Base-by-base conservation (phyloP, 2,329 filamentous ascomycete genomes). In the Xylaria sp. region DNA sequence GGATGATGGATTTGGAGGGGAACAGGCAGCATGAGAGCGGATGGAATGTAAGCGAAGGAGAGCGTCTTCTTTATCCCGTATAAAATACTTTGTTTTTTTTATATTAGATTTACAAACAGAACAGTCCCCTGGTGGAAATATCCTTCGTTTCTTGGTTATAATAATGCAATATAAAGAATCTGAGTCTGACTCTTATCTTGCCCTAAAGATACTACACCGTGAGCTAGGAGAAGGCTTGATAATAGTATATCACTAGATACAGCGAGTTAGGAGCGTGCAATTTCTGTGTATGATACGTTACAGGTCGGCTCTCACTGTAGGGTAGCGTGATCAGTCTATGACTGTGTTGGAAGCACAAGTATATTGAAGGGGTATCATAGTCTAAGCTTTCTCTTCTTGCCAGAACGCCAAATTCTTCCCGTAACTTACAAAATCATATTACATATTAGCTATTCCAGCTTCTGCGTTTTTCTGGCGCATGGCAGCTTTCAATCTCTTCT, bases 401-500 rank as follows among this genome's bases (percentile, higher is more conserved):
- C 53, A 52, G 58, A 67, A 67, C 65, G 63, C 65, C 65, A 47
- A 23, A 46, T 51, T n/a, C 12, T 15, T 19, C 9, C 28, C 17
- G 15, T 35, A 42, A 59, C 28, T 23, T 14, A 54, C 4, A 53
- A 46, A 21, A 4, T 4, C 5, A 31, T 15, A 52, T 57, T 58
- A 67, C 43, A 60, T 25, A 28, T 40, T 50, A 9, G 52, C 43
- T 28, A 57, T 21, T 4, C 42, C 45, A 4, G 15, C 64, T 33
- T 69, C 69, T 5, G 33, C 50, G 45, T 71, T 65, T 45, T 74
- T 70, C 50, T 78, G 76, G 67, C 80, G 76, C 21, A 79, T 71
- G n/a, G 80, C 81, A 4, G 84, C 70, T 72, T 78, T 84, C 71
- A 83, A 73, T 76, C 84, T 88, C 77, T 89, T 89, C 2, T 82